Evolutionary conservation across 1,284 basidiomycete genomes (phyloP).

Genomic region (Ustilago nuda): DNA sequence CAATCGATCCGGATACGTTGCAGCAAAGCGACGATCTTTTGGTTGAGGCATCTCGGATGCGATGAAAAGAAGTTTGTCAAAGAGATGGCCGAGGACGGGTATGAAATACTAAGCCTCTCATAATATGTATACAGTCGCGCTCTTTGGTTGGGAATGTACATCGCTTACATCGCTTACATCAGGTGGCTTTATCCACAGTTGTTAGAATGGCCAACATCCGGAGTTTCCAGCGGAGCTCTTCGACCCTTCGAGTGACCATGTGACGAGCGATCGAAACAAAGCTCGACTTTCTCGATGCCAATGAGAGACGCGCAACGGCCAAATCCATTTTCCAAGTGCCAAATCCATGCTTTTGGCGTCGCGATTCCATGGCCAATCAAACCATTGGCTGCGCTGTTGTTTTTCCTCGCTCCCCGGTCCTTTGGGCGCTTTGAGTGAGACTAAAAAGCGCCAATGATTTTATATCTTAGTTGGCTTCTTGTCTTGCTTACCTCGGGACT

Average conservation of each 20-base stretch:
- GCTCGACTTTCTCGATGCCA: neutral
- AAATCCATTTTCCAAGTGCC: neutral
- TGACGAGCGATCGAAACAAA: too few relatives aligned
- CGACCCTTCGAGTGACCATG: too few relatives aligned
- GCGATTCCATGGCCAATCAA: slow-evolving; percentile 17
- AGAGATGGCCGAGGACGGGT: slow-evolving; percentile 14
- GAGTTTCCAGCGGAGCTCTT: too few relatives aligned
- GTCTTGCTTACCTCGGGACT: neutral
- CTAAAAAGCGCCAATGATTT: slow-evolving; percentile 1
- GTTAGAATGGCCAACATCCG: too few relatives aligned
- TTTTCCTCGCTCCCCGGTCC: neutral
- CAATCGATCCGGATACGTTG: neutral
- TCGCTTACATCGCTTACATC: too few relatives aligned
- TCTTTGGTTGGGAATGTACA: too few relatives aligned
- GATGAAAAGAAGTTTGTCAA: neutral
- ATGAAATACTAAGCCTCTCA: neutral
- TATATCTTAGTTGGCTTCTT: neutral
- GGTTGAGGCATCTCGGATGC: neutral
- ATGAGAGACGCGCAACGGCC: neutral
- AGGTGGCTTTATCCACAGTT: too few relatives aligned
- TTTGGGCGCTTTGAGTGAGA: neutral
- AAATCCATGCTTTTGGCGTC: slow-evolving; percentile 15
- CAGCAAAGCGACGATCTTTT: slow-evolving; percentile 4
- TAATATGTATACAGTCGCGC: too few relatives aligned
- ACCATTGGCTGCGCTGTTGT: neutral